Conservation (phyloP, 805 yeast genomes). For the Metschnikowia lachancei region DNA sequence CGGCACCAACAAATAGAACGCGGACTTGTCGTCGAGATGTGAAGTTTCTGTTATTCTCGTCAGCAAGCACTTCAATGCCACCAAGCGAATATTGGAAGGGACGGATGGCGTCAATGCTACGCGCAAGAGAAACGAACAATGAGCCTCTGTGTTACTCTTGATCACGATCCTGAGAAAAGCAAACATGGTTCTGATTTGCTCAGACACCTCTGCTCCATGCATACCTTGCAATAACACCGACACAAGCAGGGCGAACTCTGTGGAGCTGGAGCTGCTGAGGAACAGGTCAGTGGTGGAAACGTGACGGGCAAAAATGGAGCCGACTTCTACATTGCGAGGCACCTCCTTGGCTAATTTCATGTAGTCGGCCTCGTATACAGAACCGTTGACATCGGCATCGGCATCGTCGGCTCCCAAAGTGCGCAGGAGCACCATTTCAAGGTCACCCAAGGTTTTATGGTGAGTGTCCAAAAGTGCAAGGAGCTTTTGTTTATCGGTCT, state of each 20-base stretch:
- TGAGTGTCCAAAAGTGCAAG: slow-evolving; percentile 18
- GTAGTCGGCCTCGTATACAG: slow-evolving; percentile 20
- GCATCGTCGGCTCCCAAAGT: slow-evolving; percentile 41
- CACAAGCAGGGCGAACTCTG: slow-evolving; percentile 42
- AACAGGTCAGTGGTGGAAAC: slow-evolving; percentile 30
- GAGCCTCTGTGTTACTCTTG: slow-evolving; percentile 32
- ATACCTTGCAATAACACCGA: slow-evolving; percentile 47
- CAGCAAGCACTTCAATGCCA: slow-evolving; percentile 43
- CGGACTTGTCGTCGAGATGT: background rate
- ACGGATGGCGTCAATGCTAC: slow-evolving; percentile 54
- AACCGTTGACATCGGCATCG: slow-evolving; percentile 22
- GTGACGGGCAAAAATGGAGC: slow-evolving; percentile 4
- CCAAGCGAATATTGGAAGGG: slow-evolving; percentile 56
- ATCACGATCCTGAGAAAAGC: slow-evolving; percentile 11
- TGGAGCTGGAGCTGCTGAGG: slow-evolving; percentile 31
- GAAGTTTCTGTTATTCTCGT: slow-evolving; percentile 28
- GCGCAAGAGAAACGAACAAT: slow-evolving; percentile 59
- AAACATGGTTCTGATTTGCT: slow-evolving; percentile 9
- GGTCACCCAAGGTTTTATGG: slow-evolving; percentile 28
- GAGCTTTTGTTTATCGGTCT: slow-evolving; percentile 23
- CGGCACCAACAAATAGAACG: slow-evolving; percentile 54
- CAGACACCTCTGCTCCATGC: slow-evolving; percentile 16
- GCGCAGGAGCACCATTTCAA: slow-evolving; percentile 62
- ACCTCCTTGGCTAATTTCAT: slow-evolving; percentile 3
- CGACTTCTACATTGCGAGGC: background rate